Evolutionary conservation across 2,329 filamentous ascomycete species (phyloP).

Genomic region (Colletotrichum sp.): DNA sequence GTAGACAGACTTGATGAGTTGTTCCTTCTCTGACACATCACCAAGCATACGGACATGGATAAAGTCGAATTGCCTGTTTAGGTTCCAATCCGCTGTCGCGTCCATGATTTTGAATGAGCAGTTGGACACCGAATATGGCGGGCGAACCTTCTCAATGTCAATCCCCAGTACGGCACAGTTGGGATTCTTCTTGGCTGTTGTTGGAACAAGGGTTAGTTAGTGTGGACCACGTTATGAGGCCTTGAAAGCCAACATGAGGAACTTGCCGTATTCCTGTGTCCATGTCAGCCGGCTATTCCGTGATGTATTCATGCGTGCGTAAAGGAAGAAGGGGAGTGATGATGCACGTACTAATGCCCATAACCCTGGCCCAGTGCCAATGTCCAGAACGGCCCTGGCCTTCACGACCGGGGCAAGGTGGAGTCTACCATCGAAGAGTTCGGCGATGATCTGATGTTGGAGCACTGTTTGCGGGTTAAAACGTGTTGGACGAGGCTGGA

Average conservation of each 20-base stretch:
- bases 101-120: constrained; percentile 33
- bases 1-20: constrained; percentile 32
- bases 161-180: constrained; percentile 31
- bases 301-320: background rate
- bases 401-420: constrained; percentile 30
- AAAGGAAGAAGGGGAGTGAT: background rate
- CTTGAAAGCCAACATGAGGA: background rate
- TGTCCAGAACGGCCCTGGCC: constrained; percentile 30
- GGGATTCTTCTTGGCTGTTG: constrained; percentile 28
- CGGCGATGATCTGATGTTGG: constrained; percentile 32
- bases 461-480: constrained; percentile 22
- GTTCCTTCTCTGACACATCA: constrained; percentile 29
- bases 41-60: constrained; percentile 37
- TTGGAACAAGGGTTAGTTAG: background rate
- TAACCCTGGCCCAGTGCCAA: constrained; percentile 32
- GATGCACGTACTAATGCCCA: constrained; percentile 31
- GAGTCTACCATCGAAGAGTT: constrained; percentile 31
- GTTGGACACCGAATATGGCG: constrained; percentile 29
- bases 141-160: constrained; percentile 33
- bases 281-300: constrained; percentile 8
- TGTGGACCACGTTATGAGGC: background rate
- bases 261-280: constrained; percentile 27
- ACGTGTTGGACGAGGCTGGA: background rate
- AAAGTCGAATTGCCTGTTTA: constrained; percentile 31
- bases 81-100: constrained; percentile 29